Percentiles rank a stretch among this genome's conserved stretches.
Conservation (phyloP, 2,329 filamentous ascomycete genomes). For the Venturiaceae sp. region DNA sequence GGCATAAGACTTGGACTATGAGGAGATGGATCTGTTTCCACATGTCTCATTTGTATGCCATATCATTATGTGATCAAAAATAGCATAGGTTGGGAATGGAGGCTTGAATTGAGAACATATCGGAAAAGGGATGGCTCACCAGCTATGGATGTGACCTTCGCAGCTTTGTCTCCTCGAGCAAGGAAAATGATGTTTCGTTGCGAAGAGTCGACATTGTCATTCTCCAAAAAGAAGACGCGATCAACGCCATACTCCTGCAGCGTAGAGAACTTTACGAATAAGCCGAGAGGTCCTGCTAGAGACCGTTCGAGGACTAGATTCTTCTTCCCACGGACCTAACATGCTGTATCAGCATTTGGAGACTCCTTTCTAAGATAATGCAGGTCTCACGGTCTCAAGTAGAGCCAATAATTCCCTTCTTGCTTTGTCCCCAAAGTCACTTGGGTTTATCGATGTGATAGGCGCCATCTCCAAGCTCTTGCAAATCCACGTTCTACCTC, state of each 20-base stretch:
- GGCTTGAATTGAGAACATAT: slow-evolving; percentile 9
- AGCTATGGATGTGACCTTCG: slow-evolving; percentile 75
- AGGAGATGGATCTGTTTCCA: slow-evolving; percentile 43
- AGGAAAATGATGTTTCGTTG: slow-evolving; percentile 95
- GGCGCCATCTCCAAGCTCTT: slow-evolving; percentile 7
- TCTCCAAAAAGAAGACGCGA: slow-evolving; percentile 94
- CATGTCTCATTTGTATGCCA: slow-evolving; percentile 52
- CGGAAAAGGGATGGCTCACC: slow-evolving; percentile 44
- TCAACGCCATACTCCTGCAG: slow-evolving; percentile 96
- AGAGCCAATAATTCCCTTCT: slow-evolving; percentile 83
- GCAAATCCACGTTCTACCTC: neutral
- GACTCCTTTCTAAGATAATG: slow-evolving; percentile 7
- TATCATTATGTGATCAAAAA: neutral
- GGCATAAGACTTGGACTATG: slow-evolving; percentile 47
- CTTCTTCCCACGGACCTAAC: slow-evolving; percentile 94
- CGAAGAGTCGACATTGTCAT: slow-evolving; percentile 86
- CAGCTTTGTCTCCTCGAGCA: slow-evolving; percentile 79
- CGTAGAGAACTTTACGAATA: slow-evolving; percentile 90
- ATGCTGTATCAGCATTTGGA: neutral
- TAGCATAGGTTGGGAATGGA: neutral
- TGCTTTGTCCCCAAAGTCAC: slow-evolving; percentile 70
- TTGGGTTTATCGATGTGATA: slow-evolving; percentile 53
- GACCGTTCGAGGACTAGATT: slow-evolving; percentile 89
- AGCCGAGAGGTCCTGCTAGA: slow-evolving; percentile 78
- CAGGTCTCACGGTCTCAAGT: slow-evolving; percentile 79